Conservation (phyloP, 148 eudicot species). For the Spergularia marina region DNA sequence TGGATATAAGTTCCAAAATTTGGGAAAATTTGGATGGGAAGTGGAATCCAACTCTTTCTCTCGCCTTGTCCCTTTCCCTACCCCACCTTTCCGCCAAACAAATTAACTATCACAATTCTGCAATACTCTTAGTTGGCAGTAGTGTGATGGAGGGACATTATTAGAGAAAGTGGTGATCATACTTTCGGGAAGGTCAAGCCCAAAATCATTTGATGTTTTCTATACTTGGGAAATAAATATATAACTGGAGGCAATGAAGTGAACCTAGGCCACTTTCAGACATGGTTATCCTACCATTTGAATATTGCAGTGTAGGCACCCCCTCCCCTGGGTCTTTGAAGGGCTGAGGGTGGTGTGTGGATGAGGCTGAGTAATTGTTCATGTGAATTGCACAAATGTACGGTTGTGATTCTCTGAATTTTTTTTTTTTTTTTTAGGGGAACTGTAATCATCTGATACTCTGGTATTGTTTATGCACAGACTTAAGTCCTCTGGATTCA, state of each 20-base stretch:
- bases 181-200: background rate
- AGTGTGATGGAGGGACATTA: background rate
- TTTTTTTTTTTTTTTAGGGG: no score
- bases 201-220: background rate
- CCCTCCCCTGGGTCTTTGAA: background rate
- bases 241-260: background rate
- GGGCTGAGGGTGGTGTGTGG: background rate
- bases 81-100: background rate
- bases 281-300: background rate
- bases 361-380: slow-evolving; percentile 1
- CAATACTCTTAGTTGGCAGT: no score
- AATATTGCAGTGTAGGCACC: background rate
- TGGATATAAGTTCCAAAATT: no score
- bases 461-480: slow-evolving; percentile 43
- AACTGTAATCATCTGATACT: slow-evolving; percentile 5
- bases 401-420: no score
- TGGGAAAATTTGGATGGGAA: background rate
- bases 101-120: no score
- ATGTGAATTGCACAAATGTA: background rate
- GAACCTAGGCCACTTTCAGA: background rate
- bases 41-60: background rate
- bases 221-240: background rate
- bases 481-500: slow-evolving; percentile 91
- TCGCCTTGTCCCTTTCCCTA: background rate
- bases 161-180: background rate